phyloP scores from a whole-genome alignment of 345 rosid species.

The Gynandropsis gynandra region DNA sequence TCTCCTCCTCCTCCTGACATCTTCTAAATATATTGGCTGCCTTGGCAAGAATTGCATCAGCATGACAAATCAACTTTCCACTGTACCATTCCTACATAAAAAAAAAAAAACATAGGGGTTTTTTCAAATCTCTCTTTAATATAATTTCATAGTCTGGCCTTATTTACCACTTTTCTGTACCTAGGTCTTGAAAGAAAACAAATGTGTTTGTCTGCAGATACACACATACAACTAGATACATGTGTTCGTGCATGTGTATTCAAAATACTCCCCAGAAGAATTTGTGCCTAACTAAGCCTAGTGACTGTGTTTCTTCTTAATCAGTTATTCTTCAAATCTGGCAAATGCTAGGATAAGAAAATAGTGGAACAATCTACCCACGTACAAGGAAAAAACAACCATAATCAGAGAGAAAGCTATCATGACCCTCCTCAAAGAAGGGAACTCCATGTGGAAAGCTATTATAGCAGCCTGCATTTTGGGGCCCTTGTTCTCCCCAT shows the following conservation, averaged over 20 bases:
- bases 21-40: constrained; percentile 44
- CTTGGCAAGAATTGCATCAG: constrained; percentile 59
- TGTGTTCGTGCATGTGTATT: no score
- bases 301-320: no score
- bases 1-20: constrained; percentile 37
- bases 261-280: no score
- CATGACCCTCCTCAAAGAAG: constrained; percentile 59
- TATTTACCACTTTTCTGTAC: constrained; percentile 6
- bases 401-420: constrained; percentile 59
- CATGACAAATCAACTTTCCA: constrained; percentile 62
- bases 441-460: constrained; percentile 51
- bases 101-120: constrained; percentile 11
- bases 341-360: neutral
- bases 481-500: constrained; percentile 57
- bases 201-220: no score
- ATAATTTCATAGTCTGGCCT: constrained; percentile 3
- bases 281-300: no score
- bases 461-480: constrained; percentile 54
- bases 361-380: constrained; percentile 9
- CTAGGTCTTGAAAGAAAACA: no score
- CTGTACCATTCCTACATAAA: constrained; percentile 61
- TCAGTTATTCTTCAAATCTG: no score
- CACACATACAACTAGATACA: no score
- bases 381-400: constrained; percentile 65
- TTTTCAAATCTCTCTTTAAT: neutral